phyloP scores from a whole-genome alignment of 179 eudicot species.

The Carnegiea gigantea region DNA sequence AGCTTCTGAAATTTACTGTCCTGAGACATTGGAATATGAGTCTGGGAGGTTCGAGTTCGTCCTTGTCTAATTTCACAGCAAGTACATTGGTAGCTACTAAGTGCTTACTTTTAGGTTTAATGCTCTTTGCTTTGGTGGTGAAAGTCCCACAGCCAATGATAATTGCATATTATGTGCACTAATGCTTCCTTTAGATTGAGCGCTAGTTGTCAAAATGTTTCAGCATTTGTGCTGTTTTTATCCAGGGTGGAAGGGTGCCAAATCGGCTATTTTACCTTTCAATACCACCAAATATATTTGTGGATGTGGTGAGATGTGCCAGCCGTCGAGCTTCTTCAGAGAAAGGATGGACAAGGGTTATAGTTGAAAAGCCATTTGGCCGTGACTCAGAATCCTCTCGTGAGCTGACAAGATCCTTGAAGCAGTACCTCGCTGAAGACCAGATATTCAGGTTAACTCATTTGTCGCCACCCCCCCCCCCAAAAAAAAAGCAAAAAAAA shows the following conservation, averaged over 20 bases:
- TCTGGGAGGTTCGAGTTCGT: not conserved
- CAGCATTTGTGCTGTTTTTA: not conserved
- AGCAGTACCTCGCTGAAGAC: conserved; percentile 65
- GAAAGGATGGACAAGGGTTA: conserved; percentile 85
- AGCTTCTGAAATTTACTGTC: not conserved
- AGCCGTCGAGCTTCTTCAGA: conserved; percentile 59
- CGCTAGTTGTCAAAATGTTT: too few species aligned
- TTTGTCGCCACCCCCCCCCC: not conserved
- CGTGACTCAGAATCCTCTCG: conserved; percentile 66
- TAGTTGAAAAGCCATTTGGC: conserved; percentile 95
- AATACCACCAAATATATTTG: conserved; percentile 74
- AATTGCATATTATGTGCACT: not conserved
- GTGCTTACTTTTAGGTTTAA: not conserved
- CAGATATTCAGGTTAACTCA: conserved; percentile 74
- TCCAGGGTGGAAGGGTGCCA: conserved; percentile 61
- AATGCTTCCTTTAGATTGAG: not conserved
- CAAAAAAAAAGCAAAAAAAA: too few species aligned
- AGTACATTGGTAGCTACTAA: too few species aligned
- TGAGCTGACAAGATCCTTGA: conserved; percentile 59
- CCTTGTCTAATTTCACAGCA: not conserved
- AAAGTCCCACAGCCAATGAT: not conserved
- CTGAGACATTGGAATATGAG: not conserved
- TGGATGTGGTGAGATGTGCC: conserved; percentile 75
- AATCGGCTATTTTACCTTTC: conserved; percentile 85
- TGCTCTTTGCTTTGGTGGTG: not conserved